Percentiles rank a stretch among this genome's conserved stretches.
Conservation (phyloP, 2,329 filamentous ascomycete genomes). For the Aspergillus proliferans region DNA sequence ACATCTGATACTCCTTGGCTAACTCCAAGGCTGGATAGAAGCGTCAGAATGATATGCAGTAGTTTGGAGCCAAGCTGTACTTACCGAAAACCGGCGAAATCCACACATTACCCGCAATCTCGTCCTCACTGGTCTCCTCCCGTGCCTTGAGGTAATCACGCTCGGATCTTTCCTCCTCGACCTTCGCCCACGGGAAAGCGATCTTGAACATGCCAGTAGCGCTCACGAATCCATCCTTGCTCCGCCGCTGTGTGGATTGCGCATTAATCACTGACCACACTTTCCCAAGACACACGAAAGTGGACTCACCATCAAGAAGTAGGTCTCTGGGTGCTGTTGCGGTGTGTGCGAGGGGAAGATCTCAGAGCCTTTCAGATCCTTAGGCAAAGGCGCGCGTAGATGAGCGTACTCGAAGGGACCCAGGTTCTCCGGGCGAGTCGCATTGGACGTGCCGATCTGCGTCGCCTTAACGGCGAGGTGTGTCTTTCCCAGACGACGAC, state of each 20-base stretch:
- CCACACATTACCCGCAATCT: conserved; percentile 96
- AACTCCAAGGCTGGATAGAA: conserved; percentile 64
- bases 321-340: conserved; percentile 67
- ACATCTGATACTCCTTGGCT: conserved; percentile 79
- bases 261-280: background rate
- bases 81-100: conserved; percentile 70
- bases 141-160: conserved; percentile 76
- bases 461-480: conserved; percentile 78
- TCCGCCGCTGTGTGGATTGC: conserved; percentile 47
- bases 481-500: conserved; percentile 86
- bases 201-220: conserved; percentile 67
- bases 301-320: conserved; percentile 76
- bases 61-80: conserved; percentile 4
- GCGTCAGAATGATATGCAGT: conserved; percentile 4
- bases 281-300: background rate
- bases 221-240: conserved; percentile 60
- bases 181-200: conserved; percentile 59
- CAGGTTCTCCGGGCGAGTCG: conserved; percentile 65
- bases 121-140: conserved; percentile 73
- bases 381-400: conserved; percentile 83
- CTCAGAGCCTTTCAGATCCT: conserved; percentile 77
- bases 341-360: conserved; percentile 74
- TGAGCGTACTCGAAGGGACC: conserved; percentile 95
- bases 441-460: conserved; percentile 62
- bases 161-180: conserved; percentile 53